These are phyloP conservation scores for Talaromyces sp. DNA, from an alignment of 2,329 filamentous ascomycete species.

Conservation along the genomic window DNA sequence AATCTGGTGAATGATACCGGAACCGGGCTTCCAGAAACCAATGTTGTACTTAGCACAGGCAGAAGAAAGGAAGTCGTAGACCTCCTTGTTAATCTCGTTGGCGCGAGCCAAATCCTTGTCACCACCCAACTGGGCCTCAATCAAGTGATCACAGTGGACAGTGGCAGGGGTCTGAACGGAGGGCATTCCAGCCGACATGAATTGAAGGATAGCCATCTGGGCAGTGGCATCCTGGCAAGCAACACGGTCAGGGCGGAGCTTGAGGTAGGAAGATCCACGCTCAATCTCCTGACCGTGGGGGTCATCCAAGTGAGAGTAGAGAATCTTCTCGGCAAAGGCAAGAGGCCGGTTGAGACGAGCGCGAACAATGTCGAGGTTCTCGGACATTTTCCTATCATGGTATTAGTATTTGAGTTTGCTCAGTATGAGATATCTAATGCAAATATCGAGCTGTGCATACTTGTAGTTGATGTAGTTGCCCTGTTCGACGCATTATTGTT, in stretches of 20 bases:
- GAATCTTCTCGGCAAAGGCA: slow-evolving; percentile 95
- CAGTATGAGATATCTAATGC: background rate
- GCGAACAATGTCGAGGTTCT: slow-evolving; percentile 91
- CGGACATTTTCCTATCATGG: slow-evolving; percentile 80
- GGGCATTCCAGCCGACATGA: slow-evolving; percentile 98
- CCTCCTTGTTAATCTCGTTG: slow-evolving; percentile 94
- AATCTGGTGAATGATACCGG: slow-evolving; percentile 99
- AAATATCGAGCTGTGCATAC: slow-evolving; percentile 27
- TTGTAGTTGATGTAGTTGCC: slow-evolving; percentile 97
- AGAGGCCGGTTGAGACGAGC: slow-evolving; percentile 84
- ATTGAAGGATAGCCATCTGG: slow-evolving; percentile 99
- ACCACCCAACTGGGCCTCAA: slow-evolving; percentile 92
- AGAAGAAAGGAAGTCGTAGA: slow-evolving; percentile 92
- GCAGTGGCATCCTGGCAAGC: slow-evolving; percentile 99
- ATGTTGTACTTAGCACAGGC: slow-evolving; percentile 99
- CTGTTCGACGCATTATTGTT: slow-evolving; percentile 21
- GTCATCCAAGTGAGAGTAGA: slow-evolving; percentile 98
- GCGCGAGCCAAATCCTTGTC: slow-evolving; percentile 89
- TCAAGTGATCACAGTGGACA: slow-evolving; percentile 98
- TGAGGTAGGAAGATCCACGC: slow-evolving; percentile 92
- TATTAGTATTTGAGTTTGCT: background rate
- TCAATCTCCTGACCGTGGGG: slow-evolving; percentile 94
- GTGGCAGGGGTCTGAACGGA: slow-evolving; percentile 90
- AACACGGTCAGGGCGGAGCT: slow-evolving; percentile 93
- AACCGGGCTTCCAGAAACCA: slow-evolving; percentile 98